These are phyloP conservation scores for Aureobasidium sp. DNA, from an alignment of 2,329 filamentous ascomycete genomes.

Conservation along the genomic window DNA sequence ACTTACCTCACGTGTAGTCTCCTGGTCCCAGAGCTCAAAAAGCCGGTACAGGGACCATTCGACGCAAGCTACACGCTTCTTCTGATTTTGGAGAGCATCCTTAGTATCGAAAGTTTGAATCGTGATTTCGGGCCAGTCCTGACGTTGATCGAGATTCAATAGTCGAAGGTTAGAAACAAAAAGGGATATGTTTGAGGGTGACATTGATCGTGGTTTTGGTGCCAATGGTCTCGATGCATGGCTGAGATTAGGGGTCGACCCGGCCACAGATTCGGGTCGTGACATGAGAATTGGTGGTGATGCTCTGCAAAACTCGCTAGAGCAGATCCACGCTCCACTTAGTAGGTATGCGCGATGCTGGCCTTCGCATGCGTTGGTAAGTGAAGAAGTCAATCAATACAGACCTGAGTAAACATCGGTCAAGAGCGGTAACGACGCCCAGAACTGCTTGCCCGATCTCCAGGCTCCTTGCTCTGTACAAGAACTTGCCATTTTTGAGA, in stretches of 20 bases:
- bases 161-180: slow-evolving; percentile 81
- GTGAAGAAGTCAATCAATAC: not conserved
- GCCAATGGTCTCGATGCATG: slow-evolving; percentile 2
- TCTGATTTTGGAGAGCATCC: slow-evolving; percentile 64
- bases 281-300: slow-evolving; percentile 13
- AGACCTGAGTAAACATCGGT: slow-evolving; percentile 12
- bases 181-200: slow-evolving; percentile 51
- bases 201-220: slow-evolving; percentile 1
- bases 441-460: not conserved
- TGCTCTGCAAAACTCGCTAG: not conserved
- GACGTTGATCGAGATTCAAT: slow-evolving; percentile 65
- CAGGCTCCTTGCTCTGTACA: not conserved
- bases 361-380: not conserved
- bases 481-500: accelerated
- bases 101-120: slow-evolving; percentile 61
- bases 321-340: not conserved
- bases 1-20: slow-evolving; percentile 64
- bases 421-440: slow-evolving; percentile 9
- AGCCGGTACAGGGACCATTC: slow-evolving; percentile 91
- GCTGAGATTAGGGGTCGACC: slow-evolving; percentile 5
- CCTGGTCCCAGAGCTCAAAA: slow-evolving; percentile 74
- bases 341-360: not conserved
- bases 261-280: slow-evolving; percentile 14
- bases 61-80: slow-evolving; percentile 70
- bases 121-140: slow-evolving; percentile 75